Conservation (phyloP, 2,329 filamentous ascomycete genomes). For the Diaporthe sp. region DNA sequence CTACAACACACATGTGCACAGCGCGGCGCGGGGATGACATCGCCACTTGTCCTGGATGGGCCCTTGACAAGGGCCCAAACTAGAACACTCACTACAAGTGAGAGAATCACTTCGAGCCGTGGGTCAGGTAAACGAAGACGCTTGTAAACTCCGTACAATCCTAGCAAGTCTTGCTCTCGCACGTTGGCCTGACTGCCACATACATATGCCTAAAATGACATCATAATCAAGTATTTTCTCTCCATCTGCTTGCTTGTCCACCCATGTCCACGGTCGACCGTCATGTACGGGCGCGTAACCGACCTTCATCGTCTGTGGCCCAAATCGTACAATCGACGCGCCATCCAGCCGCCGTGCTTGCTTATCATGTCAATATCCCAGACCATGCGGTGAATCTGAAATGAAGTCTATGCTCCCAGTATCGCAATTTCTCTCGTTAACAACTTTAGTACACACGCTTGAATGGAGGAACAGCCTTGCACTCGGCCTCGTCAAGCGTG, state of each 20-base stretch:
- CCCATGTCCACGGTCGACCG: not conserved
- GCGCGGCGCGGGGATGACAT: not conserved
- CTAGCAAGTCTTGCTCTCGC: slow-evolving; percentile 31
- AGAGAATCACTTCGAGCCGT: not conserved
- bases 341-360: not conserved
- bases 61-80: not conserved
- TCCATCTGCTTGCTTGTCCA: not conserved
- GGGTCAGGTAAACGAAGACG: not conserved
- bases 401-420: slow-evolving; percentile 13
- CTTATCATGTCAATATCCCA: not conserved
- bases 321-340: not conserved
- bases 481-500: slow-evolving; percentile 95
- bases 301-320: not conserved
- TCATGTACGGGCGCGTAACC: not conserved
- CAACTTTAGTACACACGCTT: slow-evolving; percentile 87
- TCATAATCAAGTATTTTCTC: slow-evolving; percentile 6
- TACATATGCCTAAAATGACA: slow-evolving; percentile 38
- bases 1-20: not conserved
- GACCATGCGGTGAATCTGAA: not conserved
- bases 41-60: not conserved
- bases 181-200: slow-evolving; percentile 34
- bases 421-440: not conserved
- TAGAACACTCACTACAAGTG: not conserved
- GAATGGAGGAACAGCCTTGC: slow-evolving; percentile 96
- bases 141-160: slow-evolving; percentile 37